phyloP scores from a whole-genome alignment of 345 rosid genomes.

The Abelmoschus esculentus region DNA sequence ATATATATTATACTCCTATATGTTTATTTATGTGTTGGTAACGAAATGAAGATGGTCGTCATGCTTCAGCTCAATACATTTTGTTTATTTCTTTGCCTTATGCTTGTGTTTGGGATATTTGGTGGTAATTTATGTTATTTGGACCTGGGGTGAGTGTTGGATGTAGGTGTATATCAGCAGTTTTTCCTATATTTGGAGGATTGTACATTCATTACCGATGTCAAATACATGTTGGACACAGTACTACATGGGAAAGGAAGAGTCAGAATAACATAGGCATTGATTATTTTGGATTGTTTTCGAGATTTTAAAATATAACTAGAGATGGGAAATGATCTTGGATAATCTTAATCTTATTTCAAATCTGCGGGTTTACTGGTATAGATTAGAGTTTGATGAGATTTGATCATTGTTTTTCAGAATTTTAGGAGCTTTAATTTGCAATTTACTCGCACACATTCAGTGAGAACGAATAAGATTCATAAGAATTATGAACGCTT shows the following conservation, averaged over 20 bases:
- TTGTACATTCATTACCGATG: too few species aligned
- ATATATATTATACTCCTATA: too few species aligned
- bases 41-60: too few species aligned
- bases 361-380: not conserved
- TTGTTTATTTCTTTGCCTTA: not conserved
- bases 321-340: not conserved
- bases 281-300: not conserved
- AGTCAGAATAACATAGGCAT: too few species aligned
- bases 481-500: too few species aligned
- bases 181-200: too few species aligned
- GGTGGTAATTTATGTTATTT: not conserved
- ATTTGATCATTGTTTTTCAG: not conserved
- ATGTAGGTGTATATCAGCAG: too few species aligned
- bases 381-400: not conserved
- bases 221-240: too few species aligned
- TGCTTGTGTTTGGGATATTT: not conserved
- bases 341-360: not conserved
- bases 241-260: too few species aligned
- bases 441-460: not conserved
- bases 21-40: not conserved
- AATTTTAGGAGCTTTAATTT: not conserved
- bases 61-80: not conserved
- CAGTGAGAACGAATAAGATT: too few species aligned
- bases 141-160: too few species aligned
- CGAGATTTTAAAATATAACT: not conserved